Evolutionary conservation across 108 stramenopile genomes (phyloP).

Genomic region (Cyclotella baltica): DNA sequence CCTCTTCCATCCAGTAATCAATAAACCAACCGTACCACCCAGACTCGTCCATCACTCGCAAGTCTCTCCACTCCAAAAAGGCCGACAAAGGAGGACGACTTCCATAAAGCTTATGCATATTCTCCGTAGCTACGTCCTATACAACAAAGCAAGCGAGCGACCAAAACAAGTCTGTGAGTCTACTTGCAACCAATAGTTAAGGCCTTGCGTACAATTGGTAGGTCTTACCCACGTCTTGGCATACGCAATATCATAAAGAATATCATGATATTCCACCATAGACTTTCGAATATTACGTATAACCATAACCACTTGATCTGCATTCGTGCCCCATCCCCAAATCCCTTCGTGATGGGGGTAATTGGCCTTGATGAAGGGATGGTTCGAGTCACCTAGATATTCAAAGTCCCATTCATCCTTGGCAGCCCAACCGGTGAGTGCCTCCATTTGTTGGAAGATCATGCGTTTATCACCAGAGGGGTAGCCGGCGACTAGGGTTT

Average conservation of each 20-base stretch:
- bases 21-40: too few relatives aligned
- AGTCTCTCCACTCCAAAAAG: too few relatives aligned
- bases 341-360: conserved; percentile 59
- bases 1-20: too few relatives aligned
- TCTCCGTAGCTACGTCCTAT: too few relatives aligned
- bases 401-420: conserved; percentile 57
- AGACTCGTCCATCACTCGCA: too few relatives aligned
- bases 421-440: conserved; percentile 46
- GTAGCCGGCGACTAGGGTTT: conserved; percentile 51
- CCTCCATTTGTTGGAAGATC: conserved; percentile 59
- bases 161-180: too few relatives aligned
- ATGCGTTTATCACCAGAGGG: conserved; percentile 57
- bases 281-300: conserved; percentile 31
- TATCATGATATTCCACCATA: conserved; percentile 51
- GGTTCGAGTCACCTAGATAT: conserved; percentile 44
- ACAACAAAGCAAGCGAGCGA: too few relatives aligned
- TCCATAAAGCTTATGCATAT: too few relatives aligned
- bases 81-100: too few relatives aligned
- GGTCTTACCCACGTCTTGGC: conserved; percentile 40
- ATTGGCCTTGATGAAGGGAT: conserved; percentile 60
- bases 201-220: too few relatives aligned
- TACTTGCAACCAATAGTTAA: too few relatives aligned
- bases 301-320: conserved; percentile 47
- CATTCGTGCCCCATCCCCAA: conserved; percentile 51
- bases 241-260: conserved; percentile 35